phyloP scores from a whole-genome alignment of 177 flowering plant species.

The Vitis hybrid region DNA sequence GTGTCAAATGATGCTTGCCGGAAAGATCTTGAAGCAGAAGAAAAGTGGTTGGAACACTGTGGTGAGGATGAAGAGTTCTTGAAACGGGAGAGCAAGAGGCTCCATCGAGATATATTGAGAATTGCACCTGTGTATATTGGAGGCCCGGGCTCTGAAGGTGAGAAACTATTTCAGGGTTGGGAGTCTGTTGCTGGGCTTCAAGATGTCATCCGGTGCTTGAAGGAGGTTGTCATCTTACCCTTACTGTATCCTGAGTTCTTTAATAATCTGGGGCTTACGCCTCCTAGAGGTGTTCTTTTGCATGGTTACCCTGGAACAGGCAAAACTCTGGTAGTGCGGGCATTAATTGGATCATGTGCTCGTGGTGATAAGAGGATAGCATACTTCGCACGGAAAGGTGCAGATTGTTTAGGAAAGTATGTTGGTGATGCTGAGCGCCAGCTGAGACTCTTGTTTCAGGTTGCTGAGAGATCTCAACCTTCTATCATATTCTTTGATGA shows the following conservation, averaged over 20 bases:
- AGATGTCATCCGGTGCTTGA: constrained; percentile 84
- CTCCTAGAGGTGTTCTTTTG: constrained; percentile 97
- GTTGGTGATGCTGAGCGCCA: constrained; percentile 99
- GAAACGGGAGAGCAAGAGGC: constrained; percentile 95
- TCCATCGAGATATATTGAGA: constrained; percentile 88
- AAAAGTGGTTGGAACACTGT: constrained; percentile 96
- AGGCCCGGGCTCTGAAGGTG: constrained; percentile 53
- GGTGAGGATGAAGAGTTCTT: constrained; percentile 99
- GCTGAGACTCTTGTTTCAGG: constrained; percentile 89
- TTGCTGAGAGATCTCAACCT: constrained; percentile 97
- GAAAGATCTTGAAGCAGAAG: constrained; percentile 92
- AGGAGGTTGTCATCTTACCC: constrained; percentile 94
- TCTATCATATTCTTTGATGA: constrained; percentile 98
- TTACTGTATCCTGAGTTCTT: constrained; percentile 89
- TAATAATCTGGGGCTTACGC: constrained; percentile 70
- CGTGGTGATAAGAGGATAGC: constrained; percentile 92
- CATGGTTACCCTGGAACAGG: constrained; percentile 99
- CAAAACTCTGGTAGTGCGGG: constrained; percentile 89
- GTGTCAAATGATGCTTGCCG: constrained; percentile 72
- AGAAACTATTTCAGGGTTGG: constrained; percentile 70
- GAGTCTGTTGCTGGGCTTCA: constrained; percentile 98
- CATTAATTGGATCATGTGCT: constrained; percentile 92
- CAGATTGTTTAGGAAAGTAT: constrained; percentile 98
- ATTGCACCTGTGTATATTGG: constrained; percentile 93
- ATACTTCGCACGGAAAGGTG: constrained; percentile 99